Evolutionary conservation across 1,284 basidiomycete species (phyloP), one percentile per base, ranked within the genome.

Genomic region (Ganoderma lucidum): DNA sequence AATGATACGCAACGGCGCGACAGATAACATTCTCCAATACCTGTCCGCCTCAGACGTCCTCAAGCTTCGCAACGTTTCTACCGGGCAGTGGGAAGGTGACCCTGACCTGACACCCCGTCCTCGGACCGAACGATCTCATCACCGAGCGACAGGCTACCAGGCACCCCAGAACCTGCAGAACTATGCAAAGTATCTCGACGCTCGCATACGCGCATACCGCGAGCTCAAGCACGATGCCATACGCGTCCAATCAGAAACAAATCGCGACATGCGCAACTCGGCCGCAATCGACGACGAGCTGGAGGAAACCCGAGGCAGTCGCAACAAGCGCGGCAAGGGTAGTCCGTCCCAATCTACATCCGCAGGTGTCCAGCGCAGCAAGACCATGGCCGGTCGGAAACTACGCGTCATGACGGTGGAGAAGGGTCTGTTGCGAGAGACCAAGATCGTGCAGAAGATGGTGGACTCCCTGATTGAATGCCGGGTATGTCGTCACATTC

Each of bases 151-250:
- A 96, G 96, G 95, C 45, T 96, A 96, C 79, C 83, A 88, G 67
- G 88, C 96, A 23, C 95, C 96, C 0, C 88, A 94, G 78, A 98
- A 96, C 79, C 83, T 99, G 51, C 87, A 93, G 71, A 86, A 91
- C 75, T 99, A 99, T 76, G 94, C 96, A 0, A 84, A 86, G 62
- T 99, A 99, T 79, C 89, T 99, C 44, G 96, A 99, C 75, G 85
- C 91, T 37, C 89, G 97, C 62, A 96, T 99, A 75, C 90, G 88
- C n/a, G 91, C 93, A 1, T 99, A 94, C 81, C 88, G 89, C 64
- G 95, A 98, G 66, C 86, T 99, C 69, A 95, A 96, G 75, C 97
- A 99, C 75, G 97, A 99, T 78, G 92, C 96, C 41, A 92, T 99
- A 42, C 88, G 92, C 55, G 95, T 96, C 6, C 96, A 97, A 81